Conservation (phyloP, 176 grass and related monocot species). For the Bromus sterilis region DNA sequence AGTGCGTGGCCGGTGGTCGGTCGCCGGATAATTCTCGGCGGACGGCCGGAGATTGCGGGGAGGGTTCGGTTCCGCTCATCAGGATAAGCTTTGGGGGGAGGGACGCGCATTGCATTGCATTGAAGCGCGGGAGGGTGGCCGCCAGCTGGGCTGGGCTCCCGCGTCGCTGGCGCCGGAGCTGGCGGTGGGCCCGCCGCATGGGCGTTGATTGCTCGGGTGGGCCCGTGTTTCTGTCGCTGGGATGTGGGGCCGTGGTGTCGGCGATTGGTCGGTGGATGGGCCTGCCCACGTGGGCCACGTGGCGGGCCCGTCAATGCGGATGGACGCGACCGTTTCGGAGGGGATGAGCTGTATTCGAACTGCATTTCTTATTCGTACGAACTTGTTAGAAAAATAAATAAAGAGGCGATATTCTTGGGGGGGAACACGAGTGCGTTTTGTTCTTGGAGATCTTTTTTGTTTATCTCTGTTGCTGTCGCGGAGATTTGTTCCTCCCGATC, state of each 20-base stretch:
- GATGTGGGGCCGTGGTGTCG: neutral
- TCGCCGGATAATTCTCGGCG: constrained; percentile 12
- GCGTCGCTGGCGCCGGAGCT: neutral
- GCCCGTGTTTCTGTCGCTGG: constrained; percentile 19
- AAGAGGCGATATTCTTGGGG: too few relatives aligned
- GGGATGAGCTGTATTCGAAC: constrained; percentile 31
- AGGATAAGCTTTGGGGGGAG: neutral
- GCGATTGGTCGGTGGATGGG: constrained; percentile 5
- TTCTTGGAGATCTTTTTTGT: neutral
- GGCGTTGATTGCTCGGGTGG: neutral
- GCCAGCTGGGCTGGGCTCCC: constrained; percentile 23
- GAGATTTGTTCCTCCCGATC: neutral
- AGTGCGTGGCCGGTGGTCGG: neutral
- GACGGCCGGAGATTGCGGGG: neutral
- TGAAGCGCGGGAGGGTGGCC: constrained; percentile 23
- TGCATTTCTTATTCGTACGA: neutral
- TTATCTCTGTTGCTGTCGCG: neutral
- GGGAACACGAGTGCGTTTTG: neutral
- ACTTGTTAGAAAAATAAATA: neutral
- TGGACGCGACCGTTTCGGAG: too few relatives aligned
- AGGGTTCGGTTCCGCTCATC: neutral
- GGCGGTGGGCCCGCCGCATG: neutral
- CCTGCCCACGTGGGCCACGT: constrained; percentile 42
- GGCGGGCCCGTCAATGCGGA: neutral
- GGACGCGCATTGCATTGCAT: neutral